Evolutionary conservation across 1,284 basidiomycete species (phyloP), one percentile per base, ranked within the genome.

Genomic region (Malassezia pachydermatis): DNA sequence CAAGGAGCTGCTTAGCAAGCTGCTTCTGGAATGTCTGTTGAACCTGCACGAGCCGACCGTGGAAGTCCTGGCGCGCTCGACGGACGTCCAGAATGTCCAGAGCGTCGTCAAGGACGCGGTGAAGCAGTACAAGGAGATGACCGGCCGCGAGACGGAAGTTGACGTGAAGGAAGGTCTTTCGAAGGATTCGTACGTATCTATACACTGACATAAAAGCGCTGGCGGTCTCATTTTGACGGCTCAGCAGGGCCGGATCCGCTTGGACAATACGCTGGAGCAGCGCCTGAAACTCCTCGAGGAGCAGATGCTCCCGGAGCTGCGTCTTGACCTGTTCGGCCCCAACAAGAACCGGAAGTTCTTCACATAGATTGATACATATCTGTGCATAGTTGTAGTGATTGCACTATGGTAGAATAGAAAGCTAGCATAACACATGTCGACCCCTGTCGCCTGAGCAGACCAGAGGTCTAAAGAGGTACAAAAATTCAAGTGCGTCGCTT

Each of bases 11-110:
- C 48, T 69, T 17, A 38, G 43, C 23, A 41, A 65, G 47, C 77
- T 85, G 49, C 83, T 94, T 60, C 76, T 87, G 5, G 88, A 95
- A 54, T 65, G 68, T n/a, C 56, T 71, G 24, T 53, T 71, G n/a
- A 62, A 63, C 48, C 49, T 71, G 20, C 58, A 60, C 52, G 68
- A 71, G 58, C 30, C 54, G 41, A 60, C 62, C 39, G 65, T 71
- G 7, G 47, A 51, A 9, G 58, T 66, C 33, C 60, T 56, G 5
- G 60, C 55, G 33, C 61, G 59, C 33, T 62, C 62, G 23, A 59
- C 36, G 36, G 68, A 71, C 33, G 63, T 68, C 10, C 57, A 63
- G 45, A 42, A 63, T 24, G 65, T 63, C 22, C 57, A 70, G 60
- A 77, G 79, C 42, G 84, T 86, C 0, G 78, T 79, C 0, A 77